A percentile compares a stretch with the other conserved stretches of the same genome.
These are phyloP conservation scores for Coemansia sp. DNA, from an alignment of 192 early-diverging fungal species.

Conservation along the genomic window DNA sequence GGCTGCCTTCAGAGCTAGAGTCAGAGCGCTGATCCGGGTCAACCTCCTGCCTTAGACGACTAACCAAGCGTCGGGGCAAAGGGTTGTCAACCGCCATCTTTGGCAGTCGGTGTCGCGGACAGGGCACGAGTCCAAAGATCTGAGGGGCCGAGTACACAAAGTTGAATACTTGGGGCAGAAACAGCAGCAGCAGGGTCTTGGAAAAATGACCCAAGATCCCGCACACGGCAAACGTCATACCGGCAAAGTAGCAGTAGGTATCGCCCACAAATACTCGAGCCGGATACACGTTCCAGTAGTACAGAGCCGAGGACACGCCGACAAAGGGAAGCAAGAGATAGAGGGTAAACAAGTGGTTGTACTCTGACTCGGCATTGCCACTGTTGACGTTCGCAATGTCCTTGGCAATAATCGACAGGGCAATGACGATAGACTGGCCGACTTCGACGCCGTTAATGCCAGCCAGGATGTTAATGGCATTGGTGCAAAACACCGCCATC, in stretches of 20 bases:
- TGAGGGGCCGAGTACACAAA: conserved; percentile 95
- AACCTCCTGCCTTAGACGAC: conserved; percentile 12
- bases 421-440: conserved; percentile 90
- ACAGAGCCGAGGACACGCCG: conserved; percentile 76
- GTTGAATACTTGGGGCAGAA: conserved; percentile 96
- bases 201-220: conserved; percentile 92
- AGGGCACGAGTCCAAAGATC: conserved; percentile 89
- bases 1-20: neutral
- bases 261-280: conserved; percentile 94
- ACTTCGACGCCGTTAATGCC: conserved; percentile 98
- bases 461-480: conserved; percentile 97
- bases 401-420: conserved; percentile 69
- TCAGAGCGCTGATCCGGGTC: conserved; percentile 24
- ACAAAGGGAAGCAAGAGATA: conserved; percentile 94
- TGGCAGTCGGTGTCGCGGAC: conserved; percentile 95
- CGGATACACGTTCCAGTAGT: conserved; percentile 92
- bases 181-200: conserved; percentile 91
- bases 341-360: conserved; percentile 80
- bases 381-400: conserved; percentile 41
- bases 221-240: conserved; percentile 98
- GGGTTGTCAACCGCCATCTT: conserved; percentile 28
- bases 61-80: conserved; percentile 12
- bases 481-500: conserved; percentile 92
- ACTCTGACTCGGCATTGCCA: conserved; percentile 57
- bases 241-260: conserved; percentile 96